phyloP scores from a whole-genome alignment of 108 stramenopile species.

The Seminavis robusta region DNA sequence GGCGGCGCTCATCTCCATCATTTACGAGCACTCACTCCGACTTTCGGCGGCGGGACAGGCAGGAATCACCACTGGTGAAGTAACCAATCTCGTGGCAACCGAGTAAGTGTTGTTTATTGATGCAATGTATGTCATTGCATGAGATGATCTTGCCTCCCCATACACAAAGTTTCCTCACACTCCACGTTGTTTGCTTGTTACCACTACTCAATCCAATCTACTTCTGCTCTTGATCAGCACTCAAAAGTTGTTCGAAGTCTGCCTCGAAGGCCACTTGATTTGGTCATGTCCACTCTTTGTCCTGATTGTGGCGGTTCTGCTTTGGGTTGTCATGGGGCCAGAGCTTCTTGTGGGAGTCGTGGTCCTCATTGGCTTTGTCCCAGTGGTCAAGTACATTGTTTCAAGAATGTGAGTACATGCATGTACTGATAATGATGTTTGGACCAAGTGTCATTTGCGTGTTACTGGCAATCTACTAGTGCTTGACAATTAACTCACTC shows the following conservation, averaged over 20 bases:
- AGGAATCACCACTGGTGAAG: conserved; percentile 55
- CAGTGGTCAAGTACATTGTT: conserved; percentile 49
- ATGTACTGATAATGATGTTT: too few relatives aligned
- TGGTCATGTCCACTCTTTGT: conserved; percentile 69
- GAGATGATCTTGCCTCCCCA: too few relatives aligned
- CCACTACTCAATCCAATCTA: too few relatives aligned
- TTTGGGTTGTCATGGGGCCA: conserved; percentile 54
- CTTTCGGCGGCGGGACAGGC: conserved; percentile 41
- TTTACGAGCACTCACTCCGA: conserved; percentile 52
- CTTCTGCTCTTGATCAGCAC: too few relatives aligned
- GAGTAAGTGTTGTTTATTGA: too few relatives aligned
- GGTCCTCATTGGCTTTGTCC: conserved; percentile 56
- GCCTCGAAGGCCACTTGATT: conserved; percentile 50
- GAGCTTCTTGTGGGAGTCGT: conserved; percentile 60
- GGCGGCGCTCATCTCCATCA: conserved; percentile 34
- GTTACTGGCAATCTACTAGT: too few relatives aligned
- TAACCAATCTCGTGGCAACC: conserved; percentile 68
- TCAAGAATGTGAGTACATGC: too few relatives aligned
- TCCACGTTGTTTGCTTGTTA: too few relatives aligned
- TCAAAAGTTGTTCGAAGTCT: conserved; percentile 53
- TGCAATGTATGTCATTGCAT: too few relatives aligned
- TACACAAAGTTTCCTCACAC: too few relatives aligned
- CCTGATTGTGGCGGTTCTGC: conserved; percentile 54
- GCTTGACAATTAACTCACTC: too few relatives aligned
- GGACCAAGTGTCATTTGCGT: too few relatives aligned